Percentiles rank a stretch among this genome's conserved stretches.
phyloP scores from a whole-genome alignment of 176 grass and related monocot genomes.

The Bothriochloa decipiens region DNA sequence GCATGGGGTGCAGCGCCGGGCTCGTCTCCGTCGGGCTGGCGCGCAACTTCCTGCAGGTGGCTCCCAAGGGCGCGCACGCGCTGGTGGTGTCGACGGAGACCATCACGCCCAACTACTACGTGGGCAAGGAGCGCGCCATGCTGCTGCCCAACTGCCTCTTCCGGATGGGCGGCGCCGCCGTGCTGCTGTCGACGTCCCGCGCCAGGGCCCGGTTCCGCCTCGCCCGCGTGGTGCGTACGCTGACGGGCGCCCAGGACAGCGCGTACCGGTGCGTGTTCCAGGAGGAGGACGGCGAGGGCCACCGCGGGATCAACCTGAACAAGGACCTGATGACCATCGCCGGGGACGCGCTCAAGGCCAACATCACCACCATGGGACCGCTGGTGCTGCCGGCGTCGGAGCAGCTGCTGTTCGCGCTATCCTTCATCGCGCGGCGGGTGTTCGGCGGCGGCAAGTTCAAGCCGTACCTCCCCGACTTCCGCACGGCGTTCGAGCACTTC shows the following conservation, averaged over 20 bases:
- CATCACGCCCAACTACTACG: conserved; percentile 84
- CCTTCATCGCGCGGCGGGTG: conserved; percentile 67
- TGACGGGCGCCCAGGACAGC: conserved; percentile 62
- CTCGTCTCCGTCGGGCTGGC: conserved; percentile 66
- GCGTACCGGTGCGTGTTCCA: conserved; percentile 82
- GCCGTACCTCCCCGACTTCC: conserved; percentile 86
- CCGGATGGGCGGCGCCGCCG: conserved; percentile 72
- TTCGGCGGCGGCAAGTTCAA: conserved; percentile 48
- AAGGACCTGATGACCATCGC: conserved; percentile 88
- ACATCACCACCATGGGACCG: conserved; percentile 71
- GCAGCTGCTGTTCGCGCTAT: conserved; percentile 74
- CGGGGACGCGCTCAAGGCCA: conserved; percentile 71
- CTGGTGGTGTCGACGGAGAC: conserved; percentile 83
- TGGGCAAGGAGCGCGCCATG: conserved; percentile 81
- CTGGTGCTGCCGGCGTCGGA: conserved; percentile 73
- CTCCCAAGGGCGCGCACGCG: conserved; percentile 42
- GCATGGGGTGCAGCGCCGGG: conserved; percentile 74
- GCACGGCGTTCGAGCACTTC: conserved; percentile 93
- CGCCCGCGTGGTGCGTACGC: conserved; percentile 68
- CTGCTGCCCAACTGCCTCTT: conserved; percentile 84
- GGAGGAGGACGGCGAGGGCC: conserved; percentile 67
- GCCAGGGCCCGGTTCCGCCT: conserved; percentile 61
- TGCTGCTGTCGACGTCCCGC: conserved; percentile 57
- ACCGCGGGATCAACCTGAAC: conserved; percentile 63
- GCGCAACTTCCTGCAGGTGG: conserved; percentile 52